A percentile compares a stretch with the other conserved stretches of the same genome.
Evolutionary conservation across 805 yeast genomes (phyloP).

Genomic region (Candida quercuum): DNA sequence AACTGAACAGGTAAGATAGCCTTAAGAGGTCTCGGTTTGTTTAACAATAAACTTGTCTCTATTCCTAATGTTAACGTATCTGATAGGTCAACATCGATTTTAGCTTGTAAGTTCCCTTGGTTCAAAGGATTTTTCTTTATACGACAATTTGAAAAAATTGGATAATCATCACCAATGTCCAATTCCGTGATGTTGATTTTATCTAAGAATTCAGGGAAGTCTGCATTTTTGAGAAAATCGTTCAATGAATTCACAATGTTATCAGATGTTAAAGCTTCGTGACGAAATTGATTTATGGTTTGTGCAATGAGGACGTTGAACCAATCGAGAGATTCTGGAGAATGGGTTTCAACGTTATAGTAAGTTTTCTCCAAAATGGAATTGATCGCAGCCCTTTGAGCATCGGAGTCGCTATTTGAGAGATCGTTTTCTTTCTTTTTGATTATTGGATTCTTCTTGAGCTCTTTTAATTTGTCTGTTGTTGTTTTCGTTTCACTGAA

Average conservation of each 20-base stretch:
- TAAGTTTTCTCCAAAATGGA: constrained; percentile 83
- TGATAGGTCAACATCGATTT: constrained; percentile 83
- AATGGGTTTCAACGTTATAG: constrained; percentile 83
- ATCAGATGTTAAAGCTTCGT: constrained; percentile 83
- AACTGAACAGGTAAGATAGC: constrained; percentile 85
- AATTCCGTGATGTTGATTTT: constrained; percentile 76
- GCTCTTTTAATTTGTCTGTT: constrained; percentile 21
- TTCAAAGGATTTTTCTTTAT: constrained; percentile 54
- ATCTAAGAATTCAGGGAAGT: constrained; percentile 77
- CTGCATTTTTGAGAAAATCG: constrained; percentile 51
- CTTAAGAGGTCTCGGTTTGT: constrained; percentile 76
- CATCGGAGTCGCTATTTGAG: constrained; percentile 14
- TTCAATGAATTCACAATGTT: constrained; percentile 78
- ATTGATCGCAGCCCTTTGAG: constrained; percentile 23
- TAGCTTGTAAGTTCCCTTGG: constrained; percentile 61
- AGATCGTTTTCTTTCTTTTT: constrained; percentile 15
- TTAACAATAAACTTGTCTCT: constrained; percentile 71
- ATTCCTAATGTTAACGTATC: constrained; percentile 85
- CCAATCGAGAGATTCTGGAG: constrained; percentile 94
- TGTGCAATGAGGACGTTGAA: constrained; percentile 92
- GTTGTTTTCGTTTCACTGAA: constrained; percentile 53
- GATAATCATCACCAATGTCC: constrained; percentile 92
- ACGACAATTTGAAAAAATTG: constrained; percentile 90
- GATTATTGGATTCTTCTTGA: constrained; percentile 20
- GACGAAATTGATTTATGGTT: constrained; percentile 76